These are phyloP conservation scores for Zygoascus hellenicus DNA, from an alignment of 1,139 yeast genomes.

Conservation along the genomic window DNA sequence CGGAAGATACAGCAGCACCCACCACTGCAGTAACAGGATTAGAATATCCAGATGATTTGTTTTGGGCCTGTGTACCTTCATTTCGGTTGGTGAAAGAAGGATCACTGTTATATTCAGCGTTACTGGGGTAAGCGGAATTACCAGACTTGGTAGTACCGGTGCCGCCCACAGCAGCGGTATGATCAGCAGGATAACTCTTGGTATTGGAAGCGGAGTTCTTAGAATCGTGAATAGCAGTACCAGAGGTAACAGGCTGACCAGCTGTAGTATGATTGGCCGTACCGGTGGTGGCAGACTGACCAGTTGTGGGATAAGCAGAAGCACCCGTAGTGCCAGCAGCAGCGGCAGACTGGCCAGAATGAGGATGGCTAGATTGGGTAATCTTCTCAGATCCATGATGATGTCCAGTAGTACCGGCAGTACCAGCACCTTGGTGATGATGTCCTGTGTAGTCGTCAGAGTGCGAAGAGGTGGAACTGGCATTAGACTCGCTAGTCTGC, in stretches of 20 bases:
- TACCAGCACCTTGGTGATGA: no score
- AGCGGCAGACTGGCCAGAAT: conserved; percentile 1
- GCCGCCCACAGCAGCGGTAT: neutral
- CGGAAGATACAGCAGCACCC: conserved; percentile 8
- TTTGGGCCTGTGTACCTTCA: neutral
- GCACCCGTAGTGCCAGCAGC: conserved; percentile 10
- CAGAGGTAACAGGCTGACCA: conserved; percentile 1
- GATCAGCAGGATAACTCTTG: neutral
- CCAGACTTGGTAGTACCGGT: neutral
- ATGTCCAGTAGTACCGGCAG: no score
- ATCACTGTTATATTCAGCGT: neutral
- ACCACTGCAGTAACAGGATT: conserved; percentile 5
- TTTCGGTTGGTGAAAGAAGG: neutral
- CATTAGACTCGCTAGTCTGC: no score
- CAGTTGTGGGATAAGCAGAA: neutral
- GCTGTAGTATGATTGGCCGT: conserved; percentile 5
- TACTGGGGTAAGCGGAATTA: neutral
- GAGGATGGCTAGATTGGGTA: neutral
- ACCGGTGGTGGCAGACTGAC: conserved; percentile 8
- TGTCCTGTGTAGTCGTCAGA: no score
- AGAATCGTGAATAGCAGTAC: neutral
- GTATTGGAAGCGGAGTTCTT: neutral
- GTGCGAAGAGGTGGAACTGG: no score
- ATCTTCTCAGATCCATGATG: no score
- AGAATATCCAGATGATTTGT: neutral